A percentile compares a stretch with the other conserved stretches of the same genome.
phyloP scores from a whole-genome alignment of 208 protist genomes.

The Leishmania tarentolae region DNA sequence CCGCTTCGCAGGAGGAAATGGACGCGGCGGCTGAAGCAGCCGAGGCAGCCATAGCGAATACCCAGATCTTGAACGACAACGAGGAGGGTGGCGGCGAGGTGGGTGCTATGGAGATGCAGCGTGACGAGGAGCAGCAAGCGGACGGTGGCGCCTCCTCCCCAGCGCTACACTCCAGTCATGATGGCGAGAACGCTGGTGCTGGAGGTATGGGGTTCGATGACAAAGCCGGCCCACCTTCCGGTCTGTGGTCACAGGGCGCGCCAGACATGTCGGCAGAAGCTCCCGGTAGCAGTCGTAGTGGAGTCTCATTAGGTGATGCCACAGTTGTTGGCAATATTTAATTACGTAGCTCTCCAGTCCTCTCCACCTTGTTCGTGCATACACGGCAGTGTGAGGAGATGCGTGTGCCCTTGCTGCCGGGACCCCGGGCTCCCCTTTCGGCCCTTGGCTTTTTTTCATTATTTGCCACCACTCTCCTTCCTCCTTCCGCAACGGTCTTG shows the following conservation, averaged over 20 bases:
- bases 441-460: not conserved
- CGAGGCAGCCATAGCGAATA: constrained; percentile 28
- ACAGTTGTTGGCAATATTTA: constrained; percentile 13
- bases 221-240: not conserved
- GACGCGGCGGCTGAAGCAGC: constrained; percentile 32
- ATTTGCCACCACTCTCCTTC: not conserved
- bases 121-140: constrained; percentile 30
- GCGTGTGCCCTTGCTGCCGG: not conserved
- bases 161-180: not conserved
- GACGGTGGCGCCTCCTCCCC: constrained; percentile 14
- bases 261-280: not conserved
- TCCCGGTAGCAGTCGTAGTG: not conserved
- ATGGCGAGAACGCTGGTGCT: not conserved
- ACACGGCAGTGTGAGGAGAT: not conserved
- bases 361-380: not conserved
- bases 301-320: not conserved
- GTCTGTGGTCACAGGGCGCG: not conserved
- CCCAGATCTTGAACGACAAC: constrained; percentile 23
- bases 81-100: constrained; percentile 17
- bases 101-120: constrained; percentile 2
- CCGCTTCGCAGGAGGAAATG: constrained; percentile 27
- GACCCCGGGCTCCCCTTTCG: not conserved
- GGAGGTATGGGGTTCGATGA: not conserved
- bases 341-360: not conserved
- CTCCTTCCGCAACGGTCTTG: not conserved